Percentiles rank a stretch among this genome's conserved stretches.
These are phyloP conservation scores for Veloporphyrellus conicus DNA, from an alignment of 1,284 basidiomycete genomes.

Conservation along the genomic window DNA sequence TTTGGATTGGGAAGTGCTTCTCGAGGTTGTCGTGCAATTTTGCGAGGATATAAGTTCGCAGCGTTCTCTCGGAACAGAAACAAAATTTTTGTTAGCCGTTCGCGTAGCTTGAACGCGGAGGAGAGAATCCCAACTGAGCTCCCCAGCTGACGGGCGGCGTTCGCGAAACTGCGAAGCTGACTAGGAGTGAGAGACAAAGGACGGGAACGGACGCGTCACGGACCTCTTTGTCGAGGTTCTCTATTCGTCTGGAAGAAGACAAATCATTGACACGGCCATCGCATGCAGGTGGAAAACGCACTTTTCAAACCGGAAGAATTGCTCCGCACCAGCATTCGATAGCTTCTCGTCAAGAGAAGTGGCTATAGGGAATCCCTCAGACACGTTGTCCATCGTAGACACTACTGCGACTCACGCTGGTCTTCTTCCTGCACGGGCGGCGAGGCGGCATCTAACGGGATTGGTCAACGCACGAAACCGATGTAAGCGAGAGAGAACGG, in stretches of 20 bases:
- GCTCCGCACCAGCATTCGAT: constrained; percentile 33
- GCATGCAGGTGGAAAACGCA: constrained; percentile 14
- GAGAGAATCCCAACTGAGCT: constrained; percentile 36
- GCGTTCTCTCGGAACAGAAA: constrained; percentile 36
- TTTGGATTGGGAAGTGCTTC: constrained; percentile 35
- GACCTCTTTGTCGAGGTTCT: constrained; percentile 34
- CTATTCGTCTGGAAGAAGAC: constrained; percentile 26
- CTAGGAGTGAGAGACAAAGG: constrained; percentile 12
- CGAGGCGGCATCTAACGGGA: constrained; percentile 32
- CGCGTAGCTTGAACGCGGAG: constrained; percentile 34
- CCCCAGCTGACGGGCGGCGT: constrained; percentile 35
- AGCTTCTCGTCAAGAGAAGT: constrained; percentile 34
- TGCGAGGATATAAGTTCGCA: constrained; percentile 32
- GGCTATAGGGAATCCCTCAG: constrained; percentile 17
- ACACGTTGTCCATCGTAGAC: constrained; percentile 1
- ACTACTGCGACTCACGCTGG: constrained; percentile 39
- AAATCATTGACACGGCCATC: neutral
- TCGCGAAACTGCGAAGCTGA: constrained; percentile 34
- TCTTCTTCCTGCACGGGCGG: constrained; percentile 57
- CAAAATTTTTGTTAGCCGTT: constrained; percentile 35
- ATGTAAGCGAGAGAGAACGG: constrained; percentile 19
- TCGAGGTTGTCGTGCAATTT: constrained; percentile 31
- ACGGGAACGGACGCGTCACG: constrained; percentile 1
- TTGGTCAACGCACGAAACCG: constrained; percentile 5
- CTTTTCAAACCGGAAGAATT: constrained; percentile 33